Evolutionary conservation across 805 yeast species (phyloP), one percentile per base, ranked within the genome.

Genomic region (Cyberlindnera bimundalis): DNA sequence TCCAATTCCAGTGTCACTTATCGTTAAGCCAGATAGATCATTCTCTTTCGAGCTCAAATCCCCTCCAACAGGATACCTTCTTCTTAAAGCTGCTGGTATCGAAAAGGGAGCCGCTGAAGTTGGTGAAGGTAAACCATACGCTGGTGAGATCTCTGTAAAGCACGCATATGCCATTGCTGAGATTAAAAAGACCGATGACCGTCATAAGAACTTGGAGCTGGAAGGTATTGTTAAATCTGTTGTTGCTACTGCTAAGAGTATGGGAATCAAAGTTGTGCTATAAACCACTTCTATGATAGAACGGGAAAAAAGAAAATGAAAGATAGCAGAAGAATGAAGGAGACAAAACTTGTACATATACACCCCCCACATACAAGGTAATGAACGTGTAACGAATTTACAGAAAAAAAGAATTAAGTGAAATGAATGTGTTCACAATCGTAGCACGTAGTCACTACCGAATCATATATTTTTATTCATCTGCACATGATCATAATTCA

Each of bases 91-190:
- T 6, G 88, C 91, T 9, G 84, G 84, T 2, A 67, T 81, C 13
- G 75, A 71, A 19, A 87, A 91, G 62, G 99, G 99, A 14, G 76
- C 87, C 17, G 84, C 78, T 18, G 73, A 70, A 46, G 60, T 56
- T 40, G 60, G 60, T 3, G 74, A 81, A 14, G 82, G 85, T 10
- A 78, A 79, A 50, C 66, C 67, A 17, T 62, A 48, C 46, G 81
- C 79, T 14, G 97, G 96, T 16, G 70, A 67, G 44, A 62, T 78
- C 27, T 79, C 90, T 14, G 72, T 93, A 55, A 93, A 93, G 63
- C 98, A 93, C 60, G 75, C 89, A 21, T 93, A 87, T 60, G 98
- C 91, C 66, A 85, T 93, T 54, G 98, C 99, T 27, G 84, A 88
- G 67, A 83, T 93, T 52, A 93, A 93, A 68, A 79, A 89, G 61